Conservation (phyloP, 306 rosid genomes). For the Quercus mongolica region DNA sequence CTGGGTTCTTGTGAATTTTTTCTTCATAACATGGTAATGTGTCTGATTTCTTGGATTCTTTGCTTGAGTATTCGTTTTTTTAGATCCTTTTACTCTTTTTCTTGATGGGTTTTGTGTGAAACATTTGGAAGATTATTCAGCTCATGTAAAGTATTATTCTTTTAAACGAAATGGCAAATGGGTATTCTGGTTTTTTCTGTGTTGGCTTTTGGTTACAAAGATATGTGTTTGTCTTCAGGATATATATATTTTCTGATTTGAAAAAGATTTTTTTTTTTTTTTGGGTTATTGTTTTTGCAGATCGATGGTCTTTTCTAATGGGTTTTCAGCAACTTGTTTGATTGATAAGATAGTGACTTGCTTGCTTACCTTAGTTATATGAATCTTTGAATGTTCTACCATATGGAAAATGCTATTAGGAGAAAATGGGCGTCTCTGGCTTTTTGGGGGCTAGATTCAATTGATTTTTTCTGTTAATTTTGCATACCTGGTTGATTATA, state of each 20-base stretch:
- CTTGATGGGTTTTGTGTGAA: not conserved
- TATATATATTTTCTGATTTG: too few relatives aligned
- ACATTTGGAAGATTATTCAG: not conserved
- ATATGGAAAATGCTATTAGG: not conserved
- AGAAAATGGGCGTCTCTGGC: not conserved
- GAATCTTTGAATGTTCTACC: not conserved
- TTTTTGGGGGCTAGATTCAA: not conserved
- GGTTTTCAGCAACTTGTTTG: constrained; percentile 15
- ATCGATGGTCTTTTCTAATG: not conserved
- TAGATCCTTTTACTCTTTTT: not conserved
- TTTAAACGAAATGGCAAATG: constrained; percentile 30
- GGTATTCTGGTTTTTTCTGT: constrained; percentile 24
- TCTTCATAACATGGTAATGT: not conserved
- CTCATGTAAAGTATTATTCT: constrained; percentile 7
- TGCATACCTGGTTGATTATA: not conserved
- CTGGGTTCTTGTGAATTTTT: not conserved
- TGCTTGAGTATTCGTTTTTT: not conserved
- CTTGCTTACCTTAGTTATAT: not conserved
- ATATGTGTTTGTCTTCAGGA: not conserved
- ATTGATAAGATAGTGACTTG: not conserved
- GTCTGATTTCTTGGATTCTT: not conserved
- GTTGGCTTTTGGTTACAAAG: constrained; percentile 5
- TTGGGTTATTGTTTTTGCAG: not conserved
- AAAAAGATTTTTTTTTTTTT: too few relatives aligned
- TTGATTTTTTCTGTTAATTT: not conserved